These are phyloP conservation scores for Besnoitia besnoiti DNA, from an alignment of 169 alveolate species.

Conservation along the genomic window DNA sequence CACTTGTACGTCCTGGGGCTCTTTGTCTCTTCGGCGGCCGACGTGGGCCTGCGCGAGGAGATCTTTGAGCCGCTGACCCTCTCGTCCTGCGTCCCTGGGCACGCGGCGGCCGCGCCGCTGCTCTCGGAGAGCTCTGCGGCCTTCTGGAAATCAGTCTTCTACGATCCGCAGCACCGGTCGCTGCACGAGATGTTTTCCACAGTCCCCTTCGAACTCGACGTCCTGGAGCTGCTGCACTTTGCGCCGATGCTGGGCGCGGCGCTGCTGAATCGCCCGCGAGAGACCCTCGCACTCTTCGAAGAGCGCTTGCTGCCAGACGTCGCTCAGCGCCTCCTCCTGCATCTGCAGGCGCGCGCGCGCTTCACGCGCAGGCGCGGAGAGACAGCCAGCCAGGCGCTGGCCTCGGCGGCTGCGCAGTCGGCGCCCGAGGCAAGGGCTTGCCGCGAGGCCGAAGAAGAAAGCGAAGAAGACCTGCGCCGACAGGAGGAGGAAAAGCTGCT, in stretches of 20 bases:
- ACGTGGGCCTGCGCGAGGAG: neutral
- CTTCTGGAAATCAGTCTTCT: neutral
- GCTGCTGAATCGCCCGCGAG: neutral
- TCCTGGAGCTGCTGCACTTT: neutral
- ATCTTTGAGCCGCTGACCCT: neutral
- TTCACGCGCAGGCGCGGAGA: neutral
- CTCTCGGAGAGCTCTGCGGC: neutral
- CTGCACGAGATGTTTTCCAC: slow-evolving; percentile 24
- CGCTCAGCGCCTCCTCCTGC: neutral
- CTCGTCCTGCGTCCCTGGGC: neutral
- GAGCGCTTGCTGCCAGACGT: neutral
- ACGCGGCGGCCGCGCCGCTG: no score
- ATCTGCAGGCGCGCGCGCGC: neutral
- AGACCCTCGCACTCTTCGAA: neutral
- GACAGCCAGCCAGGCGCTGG: neutral
- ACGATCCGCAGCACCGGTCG: neutral
- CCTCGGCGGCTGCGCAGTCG: neutral
- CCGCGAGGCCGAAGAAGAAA: neutral
- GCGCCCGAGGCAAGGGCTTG: neutral
- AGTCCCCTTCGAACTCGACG: slow-evolving; percentile 18
- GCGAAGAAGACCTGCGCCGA: neutral
- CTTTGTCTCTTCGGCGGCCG: slow-evolving; percentile 4
- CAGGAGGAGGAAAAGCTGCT: neutral
- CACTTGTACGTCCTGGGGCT: neutral
- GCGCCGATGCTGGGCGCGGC: neutral